phyloP scores from a whole-genome alignment of 805 yeast genomes.

The Cyberlindnera euphorbiae region DNA sequence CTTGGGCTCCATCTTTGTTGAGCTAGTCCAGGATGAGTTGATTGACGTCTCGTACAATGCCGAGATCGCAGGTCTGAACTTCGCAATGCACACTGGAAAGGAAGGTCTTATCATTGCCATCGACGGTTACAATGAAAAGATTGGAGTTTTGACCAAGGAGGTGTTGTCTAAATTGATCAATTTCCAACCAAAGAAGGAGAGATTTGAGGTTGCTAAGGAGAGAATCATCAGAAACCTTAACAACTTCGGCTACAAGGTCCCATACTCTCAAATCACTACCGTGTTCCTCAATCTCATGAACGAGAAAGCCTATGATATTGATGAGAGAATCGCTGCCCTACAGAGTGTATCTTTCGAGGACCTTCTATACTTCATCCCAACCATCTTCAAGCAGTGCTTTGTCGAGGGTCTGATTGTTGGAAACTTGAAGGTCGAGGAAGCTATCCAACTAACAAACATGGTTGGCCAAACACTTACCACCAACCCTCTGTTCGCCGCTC shows the following conservation, averaged over 20 bases:
- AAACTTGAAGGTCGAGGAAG: conserved; percentile 53
- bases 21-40: conserved; percentile 69
- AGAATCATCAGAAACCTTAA: conserved; percentile 55
- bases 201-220: conserved; percentile 67
- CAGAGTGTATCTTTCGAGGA: conserved; percentile 43
- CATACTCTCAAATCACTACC: conserved; percentile 72
- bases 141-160: conserved; percentile 55
- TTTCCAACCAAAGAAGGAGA: conserved; percentile 46
- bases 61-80: conserved; percentile 68
- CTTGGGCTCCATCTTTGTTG: conserved; percentile 57
- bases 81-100: conserved; percentile 51
- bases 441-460: conserved; percentile 42
- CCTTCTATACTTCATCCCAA: conserved; percentile 44
- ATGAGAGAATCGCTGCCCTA: conserved; percentile 52
- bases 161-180: conserved; percentile 49
- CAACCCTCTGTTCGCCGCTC: conserved; percentile 38
- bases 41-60: conserved; percentile 82
- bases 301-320: conserved; percentile 63
- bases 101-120: conserved; percentile 69
- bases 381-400: conserved; percentile 54
- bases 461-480: conserved; percentile 36
- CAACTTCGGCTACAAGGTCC: conserved; percentile 68
- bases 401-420: conserved; percentile 77
- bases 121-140: conserved; percentile 81
- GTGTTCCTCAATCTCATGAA: conserved; percentile 61